These are phyloP conservation scores for Schoenoplectus tabernaemontani DNA, from an alignment of 202 grass and related monocot genomes.

Conservation along the genomic window DNA sequence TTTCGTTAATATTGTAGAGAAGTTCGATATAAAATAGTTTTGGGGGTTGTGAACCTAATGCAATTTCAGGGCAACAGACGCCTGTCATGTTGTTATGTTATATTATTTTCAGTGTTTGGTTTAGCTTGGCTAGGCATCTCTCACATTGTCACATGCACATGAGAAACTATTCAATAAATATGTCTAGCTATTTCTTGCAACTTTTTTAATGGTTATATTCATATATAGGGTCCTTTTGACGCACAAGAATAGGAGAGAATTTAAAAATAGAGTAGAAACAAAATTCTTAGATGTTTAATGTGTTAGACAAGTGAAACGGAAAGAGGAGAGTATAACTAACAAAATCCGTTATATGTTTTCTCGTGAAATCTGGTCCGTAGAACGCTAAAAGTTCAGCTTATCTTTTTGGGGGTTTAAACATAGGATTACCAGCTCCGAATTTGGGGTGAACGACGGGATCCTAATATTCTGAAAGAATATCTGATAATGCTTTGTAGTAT, in stretches of 20 bases:
- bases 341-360: too few relatives aligned
- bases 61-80: neutral
- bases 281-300: too few relatives aligned
- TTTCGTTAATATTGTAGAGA: constrained; percentile 15
- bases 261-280: too few relatives aligned
- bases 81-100: neutral
- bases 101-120: neutral
- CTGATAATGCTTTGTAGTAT: too few relatives aligned
- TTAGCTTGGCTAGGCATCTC: neutral
- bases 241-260: neutral
- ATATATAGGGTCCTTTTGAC: neutral
- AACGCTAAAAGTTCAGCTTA: neutral
- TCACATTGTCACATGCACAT: neutral
- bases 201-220: neutral
- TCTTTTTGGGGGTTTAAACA: too few relatives aligned
- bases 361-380: too few relatives aligned
- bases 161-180: constrained; percentile 8
- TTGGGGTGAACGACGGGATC: too few relatives aligned
- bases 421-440: too few relatives aligned
- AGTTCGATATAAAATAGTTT: constrained; percentile 2
- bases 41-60: neutral
- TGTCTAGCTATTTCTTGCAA: neutral
- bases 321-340: too few relatives aligned
- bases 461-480: too few relatives aligned
- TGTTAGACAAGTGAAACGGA: too few relatives aligned